Conservation (phyloP, 2,329 filamentous ascomycete species). For the Cytospora piceae region DNA sequence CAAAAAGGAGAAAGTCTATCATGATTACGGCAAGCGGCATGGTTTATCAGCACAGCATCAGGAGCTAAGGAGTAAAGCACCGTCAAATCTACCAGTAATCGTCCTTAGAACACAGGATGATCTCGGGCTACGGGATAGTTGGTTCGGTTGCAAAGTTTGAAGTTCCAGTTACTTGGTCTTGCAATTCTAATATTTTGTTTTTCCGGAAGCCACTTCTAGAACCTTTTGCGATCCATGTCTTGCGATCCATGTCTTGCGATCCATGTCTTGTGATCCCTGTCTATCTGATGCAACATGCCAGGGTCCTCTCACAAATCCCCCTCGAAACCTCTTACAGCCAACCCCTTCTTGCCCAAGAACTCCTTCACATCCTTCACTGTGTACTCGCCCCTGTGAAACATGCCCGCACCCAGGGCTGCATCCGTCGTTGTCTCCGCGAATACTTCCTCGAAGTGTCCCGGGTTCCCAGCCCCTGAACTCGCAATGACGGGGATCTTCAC, state of each 20-base stretch:
- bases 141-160: constrained; percentile 17
- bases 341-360: constrained; percentile 68
- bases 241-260: background rate
- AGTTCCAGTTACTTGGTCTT: constrained; percentile 9
- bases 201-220: constrained; percentile 10
- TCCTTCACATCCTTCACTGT: constrained; percentile 95
- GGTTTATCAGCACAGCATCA: constrained; percentile 22
- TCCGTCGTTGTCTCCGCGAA: constrained; percentile 86
- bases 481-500: constrained; percentile 94
- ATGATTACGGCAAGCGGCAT: constrained; percentile 14
- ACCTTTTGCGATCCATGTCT: background rate
- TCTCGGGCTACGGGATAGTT: constrained; percentile 7
- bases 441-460: constrained; percentile 86
- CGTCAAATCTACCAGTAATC: constrained; percentile 15
- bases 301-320: constrained; percentile 44
- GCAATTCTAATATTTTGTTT: constrained; percentile 25
- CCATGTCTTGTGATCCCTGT: background rate
- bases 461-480: constrained; percentile 87
- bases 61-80: constrained; percentile 25
- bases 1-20: constrained; percentile 14
- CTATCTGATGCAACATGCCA: background rate
- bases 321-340: constrained; percentile 82
- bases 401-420: constrained; percentile 91
- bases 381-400: constrained; percentile 96
- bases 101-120: background rate